Base-by-base conservation (phyloP, 495 filamentous ascomycete species). In the Amniculicola lignicola region DNA sequence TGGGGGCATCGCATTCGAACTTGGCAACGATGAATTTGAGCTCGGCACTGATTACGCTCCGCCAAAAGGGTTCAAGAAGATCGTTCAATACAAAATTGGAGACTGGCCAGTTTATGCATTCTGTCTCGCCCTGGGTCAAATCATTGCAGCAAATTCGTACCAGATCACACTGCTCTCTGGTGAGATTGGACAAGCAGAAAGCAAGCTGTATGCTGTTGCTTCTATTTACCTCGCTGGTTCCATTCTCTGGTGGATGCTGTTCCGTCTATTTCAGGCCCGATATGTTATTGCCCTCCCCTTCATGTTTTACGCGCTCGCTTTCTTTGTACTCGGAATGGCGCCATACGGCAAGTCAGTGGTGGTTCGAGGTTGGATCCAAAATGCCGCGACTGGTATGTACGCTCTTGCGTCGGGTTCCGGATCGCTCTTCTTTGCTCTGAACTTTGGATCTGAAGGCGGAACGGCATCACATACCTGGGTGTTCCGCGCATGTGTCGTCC, bases 91-190 rank as follows among this genome's bases (percentile, higher is more conserved):
- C 52, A 70, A 72, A 19, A 54, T 76, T 36, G 68, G 74, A 15
- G 81, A 86, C 59, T 90, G 86, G 86, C 86, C 86, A 0, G 57
- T 89, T 6, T 90, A 90, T 69, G 80, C 84, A 4, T 76, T 90
- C 51, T 71, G 88, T 35, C 73, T 87, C 15, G 83, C 83, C 40
- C 72, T 87, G 64, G 82, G 81, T 4, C 84, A 86, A 64, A 79
- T 87, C 53, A 77, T 87, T 37, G 80, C 84, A 0, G 79, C 81
- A 42, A 86, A 83, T 62, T 84, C 80, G 0, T 84, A 85, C 67
- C 83, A 87, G 55, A 82, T 87, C 64, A 83, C 82, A 4, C 77
- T 87, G 12, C 69, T 87, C 18, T 79, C 75, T 4, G 84, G 83
- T 19, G 75, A 79, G 53, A 71, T 80, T 12, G 81, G 78, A 15